phyloP scores from a whole-genome alignment of 1,284 basidiomycete genomes.

The Ceratobasidium sp. region DNA sequence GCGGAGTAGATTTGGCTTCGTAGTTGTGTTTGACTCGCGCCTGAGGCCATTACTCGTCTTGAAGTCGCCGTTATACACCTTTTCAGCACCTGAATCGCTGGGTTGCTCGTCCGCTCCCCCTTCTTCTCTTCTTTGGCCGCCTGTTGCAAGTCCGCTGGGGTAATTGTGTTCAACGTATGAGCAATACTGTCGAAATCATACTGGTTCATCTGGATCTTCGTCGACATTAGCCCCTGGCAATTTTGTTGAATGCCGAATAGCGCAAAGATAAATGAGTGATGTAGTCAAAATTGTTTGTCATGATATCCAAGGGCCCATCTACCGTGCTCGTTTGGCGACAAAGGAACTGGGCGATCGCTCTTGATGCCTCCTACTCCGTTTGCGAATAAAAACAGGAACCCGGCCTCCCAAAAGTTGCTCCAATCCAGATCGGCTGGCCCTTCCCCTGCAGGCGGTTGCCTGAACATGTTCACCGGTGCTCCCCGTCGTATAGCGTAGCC shows the following conservation, averaged over 20 bases:
- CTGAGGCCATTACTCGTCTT: slow-evolving; percentile 49
- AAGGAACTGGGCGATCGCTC: slow-evolving; percentile 39
- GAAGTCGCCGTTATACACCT: slow-evolving; percentile 40
- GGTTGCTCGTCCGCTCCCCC: slow-evolving; percentile 15
- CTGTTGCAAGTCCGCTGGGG: slow-evolving; percentile 38
- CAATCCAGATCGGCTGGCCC: not conserved
- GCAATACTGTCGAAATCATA: slow-evolving; percentile 38
- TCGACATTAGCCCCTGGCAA: slow-evolving; percentile 43
- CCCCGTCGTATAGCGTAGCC: slow-evolving; percentile 45
- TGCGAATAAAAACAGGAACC: slow-evolving; percentile 61
- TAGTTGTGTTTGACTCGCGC: slow-evolving; percentile 49
- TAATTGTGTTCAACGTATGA: slow-evolving; percentile 15
- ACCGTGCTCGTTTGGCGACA: slow-evolving; percentile 58
- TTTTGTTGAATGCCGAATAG: slow-evolving; percentile 58
- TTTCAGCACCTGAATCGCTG: slow-evolving; percentile 32
- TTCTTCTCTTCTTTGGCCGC: slow-evolving; percentile 48
- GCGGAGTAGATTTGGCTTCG: slow-evolving; percentile 56
- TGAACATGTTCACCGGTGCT: slow-evolving; percentile 37
- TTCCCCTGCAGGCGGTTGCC: not conserved
- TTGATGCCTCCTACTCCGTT: slow-evolving; percentile 62
- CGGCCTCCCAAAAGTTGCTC: slow-evolving; percentile 53
- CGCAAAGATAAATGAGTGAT: slow-evolving; percentile 58
- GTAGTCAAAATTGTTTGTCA: slow-evolving; percentile 57
- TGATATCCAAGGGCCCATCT: slow-evolving; percentile 60
- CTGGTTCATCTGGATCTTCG: slow-evolving; percentile 48